A percentile compares a stretch with the other conserved stretches of the same genome.
These are phyloP conservation scores for Dicorynia guianensis DNA, from an alignment of 306 rosid genomes.

Conservation along the genomic window DNA sequence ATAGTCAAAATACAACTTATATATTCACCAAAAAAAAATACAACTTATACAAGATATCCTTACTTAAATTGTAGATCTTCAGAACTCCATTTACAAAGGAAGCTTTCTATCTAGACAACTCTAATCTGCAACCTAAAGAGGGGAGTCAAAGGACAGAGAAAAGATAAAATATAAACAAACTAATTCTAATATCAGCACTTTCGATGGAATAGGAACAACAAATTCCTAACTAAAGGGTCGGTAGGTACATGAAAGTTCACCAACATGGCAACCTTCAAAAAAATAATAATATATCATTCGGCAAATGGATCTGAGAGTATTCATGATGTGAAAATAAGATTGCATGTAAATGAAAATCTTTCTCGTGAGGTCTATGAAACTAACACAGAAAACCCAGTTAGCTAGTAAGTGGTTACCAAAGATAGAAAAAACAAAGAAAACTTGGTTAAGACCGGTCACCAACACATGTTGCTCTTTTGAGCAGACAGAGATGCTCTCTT, in stretches of 20 bases:
- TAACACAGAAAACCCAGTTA: neutral
- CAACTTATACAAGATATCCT: too few species aligned
- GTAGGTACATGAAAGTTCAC: constrained; percentile 23
- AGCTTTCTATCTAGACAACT: constrained; percentile 35
- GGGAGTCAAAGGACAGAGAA: neutral
- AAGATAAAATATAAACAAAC: constrained; percentile 19
- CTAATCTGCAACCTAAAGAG: constrained; percentile 11
- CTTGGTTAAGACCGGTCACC: neutral
- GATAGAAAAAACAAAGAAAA: constrained; percentile 24
- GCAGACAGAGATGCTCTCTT: neutral
- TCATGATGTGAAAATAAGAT: constrained; percentile 22
- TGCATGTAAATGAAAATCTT: neutral
- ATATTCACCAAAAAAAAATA: too few species aligned
- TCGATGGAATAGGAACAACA: constrained; percentile 28
- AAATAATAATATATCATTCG: neutral
- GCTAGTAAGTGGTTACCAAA: neutral
- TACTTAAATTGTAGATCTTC: constrained; percentile 26
- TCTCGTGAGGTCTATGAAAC: constrained; percentile 16
- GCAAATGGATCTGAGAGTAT: constrained; percentile 27
- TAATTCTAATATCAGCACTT: constrained; percentile 32
- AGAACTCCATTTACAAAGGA: constrained; percentile 44
- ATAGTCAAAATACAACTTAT: constrained; percentile 11
- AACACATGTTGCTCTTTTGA: neutral
- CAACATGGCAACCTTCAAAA: constrained; percentile 26
- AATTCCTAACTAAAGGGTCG: constrained; percentile 34